Percentiles rank a stretch among this genome's conserved stretches.
Evolutionary conservation across 495 filamentous ascomycete genomes (phyloP).

Genomic region (Lineolata rhizophorae): DNA sequence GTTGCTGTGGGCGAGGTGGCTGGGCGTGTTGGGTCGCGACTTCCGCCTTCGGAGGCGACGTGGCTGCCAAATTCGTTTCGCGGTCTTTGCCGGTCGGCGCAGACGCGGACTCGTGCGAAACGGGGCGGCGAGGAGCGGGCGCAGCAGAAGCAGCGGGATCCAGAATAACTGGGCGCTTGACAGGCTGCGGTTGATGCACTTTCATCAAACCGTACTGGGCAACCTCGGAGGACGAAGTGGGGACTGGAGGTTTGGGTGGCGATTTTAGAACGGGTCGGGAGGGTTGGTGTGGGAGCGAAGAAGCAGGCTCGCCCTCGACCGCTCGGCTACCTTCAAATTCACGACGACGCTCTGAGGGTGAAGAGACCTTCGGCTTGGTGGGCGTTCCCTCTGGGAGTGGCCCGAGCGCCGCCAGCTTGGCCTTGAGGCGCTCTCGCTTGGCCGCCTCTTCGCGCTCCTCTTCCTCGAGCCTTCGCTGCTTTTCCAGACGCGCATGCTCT

Average conservation of each 20-base stretch:
- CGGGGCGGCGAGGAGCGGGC: background rate
- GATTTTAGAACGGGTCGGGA: too few species aligned
- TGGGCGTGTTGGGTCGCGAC: too few species aligned
- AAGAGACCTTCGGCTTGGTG: too few species aligned
- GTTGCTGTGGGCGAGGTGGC: too few species aligned
- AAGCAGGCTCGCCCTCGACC: too few species aligned
- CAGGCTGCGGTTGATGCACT: conserved; percentile 14
- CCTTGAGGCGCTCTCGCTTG: conserved; percentile 55
- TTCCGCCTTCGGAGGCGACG: background rate
- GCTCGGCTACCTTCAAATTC: too few species aligned
- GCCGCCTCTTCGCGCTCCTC: conserved; percentile 64
- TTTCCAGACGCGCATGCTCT: conserved; percentile 33
- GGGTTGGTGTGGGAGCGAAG: too few species aligned
- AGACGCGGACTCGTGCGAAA: conserved; percentile 1
- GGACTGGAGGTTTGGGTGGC: conserved; percentile 11
- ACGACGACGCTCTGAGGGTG: too few species aligned
- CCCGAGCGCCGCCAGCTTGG: conserved; percentile 63
- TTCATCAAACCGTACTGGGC: conserved; percentile 17
- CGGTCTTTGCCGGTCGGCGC: conserved; percentile 4
- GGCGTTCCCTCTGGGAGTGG: conserved; percentile 17
- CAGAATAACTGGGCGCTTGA: conserved; percentile 5
- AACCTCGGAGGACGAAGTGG: conserved; percentile 11
- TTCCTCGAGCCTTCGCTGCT: conserved; percentile 56
- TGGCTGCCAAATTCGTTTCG: background rate
- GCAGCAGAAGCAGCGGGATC: too few species aligned